Percentiles rank a stretch among this genome's conserved stretches.
Evolutionary conservation across 2,329 filamentous ascomycete species (phyloP).

Genomic region (Colletotrichum sojae): DNA sequence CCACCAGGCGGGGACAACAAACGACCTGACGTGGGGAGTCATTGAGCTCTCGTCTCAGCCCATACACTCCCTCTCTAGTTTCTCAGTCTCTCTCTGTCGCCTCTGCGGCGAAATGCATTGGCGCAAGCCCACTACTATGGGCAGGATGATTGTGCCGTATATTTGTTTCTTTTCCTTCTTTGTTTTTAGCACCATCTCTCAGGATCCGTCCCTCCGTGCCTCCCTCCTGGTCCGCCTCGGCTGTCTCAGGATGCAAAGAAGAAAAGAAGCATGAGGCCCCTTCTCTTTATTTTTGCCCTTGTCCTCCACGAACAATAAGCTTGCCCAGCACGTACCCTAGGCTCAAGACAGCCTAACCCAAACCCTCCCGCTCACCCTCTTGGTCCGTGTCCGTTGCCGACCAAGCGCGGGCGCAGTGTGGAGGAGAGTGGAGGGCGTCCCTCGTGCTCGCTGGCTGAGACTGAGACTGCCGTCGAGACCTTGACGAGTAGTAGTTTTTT

Average conservation of each 20-base stretch:
- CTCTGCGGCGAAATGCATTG: no score
- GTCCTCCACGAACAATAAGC: constrained; percentile 9
- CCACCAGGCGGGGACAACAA: background rate
- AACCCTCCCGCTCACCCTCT: background rate
- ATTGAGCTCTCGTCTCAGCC: background rate
- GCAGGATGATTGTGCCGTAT: background rate
- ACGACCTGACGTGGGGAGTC: background rate
- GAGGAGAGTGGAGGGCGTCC: constrained; percentile 29
- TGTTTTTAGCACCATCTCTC: constrained; percentile 7
- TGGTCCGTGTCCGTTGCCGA: constrained; percentile 20
- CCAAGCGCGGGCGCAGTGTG: constrained; percentile 22
- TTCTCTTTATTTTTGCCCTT: constrained; percentile 11
- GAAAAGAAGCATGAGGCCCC: constrained; percentile 9
- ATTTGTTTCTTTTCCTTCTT: constrained; percentile 19
- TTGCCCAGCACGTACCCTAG: constrained; percentile 20
- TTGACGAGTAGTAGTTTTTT: no score
- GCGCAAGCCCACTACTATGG: no score
- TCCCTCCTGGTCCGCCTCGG: constrained; percentile 11
- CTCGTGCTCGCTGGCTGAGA: background rate
- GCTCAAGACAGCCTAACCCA: constrained; percentile 27
- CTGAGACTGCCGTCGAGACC: background rate
- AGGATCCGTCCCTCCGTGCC: constrained; percentile 5
- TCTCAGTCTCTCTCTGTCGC: no score
- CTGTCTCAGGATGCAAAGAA: constrained; percentile 23
- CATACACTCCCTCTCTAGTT: background rate